A percentile compares a stretch with the other conserved stretches of the same genome.
Evolutionary conservation across 2,329 filamentous ascomycete species (phyloP).

Genomic region (Fusarium sp.): DNA sequence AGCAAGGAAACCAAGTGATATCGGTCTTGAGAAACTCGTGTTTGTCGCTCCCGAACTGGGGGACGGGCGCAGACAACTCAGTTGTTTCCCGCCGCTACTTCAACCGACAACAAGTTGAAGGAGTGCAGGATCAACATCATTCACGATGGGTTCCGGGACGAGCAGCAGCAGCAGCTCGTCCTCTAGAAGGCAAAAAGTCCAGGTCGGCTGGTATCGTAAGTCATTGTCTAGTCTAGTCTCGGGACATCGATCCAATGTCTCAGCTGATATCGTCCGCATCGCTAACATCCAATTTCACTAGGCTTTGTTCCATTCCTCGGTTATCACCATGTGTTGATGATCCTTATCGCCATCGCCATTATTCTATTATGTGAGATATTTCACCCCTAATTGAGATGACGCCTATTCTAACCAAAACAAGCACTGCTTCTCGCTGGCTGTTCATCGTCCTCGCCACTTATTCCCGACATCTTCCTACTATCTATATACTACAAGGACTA

Average conservation of each 20-base stretch:
- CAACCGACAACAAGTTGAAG: constrained; percentile 14
- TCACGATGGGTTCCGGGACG: constrained; percentile 40
- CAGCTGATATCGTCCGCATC: background rate
- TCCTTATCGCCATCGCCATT: constrained; percentile 91
- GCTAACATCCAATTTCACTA: constrained; percentile 45
- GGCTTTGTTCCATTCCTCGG: constrained; percentile 75
- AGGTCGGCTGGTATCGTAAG: constrained; percentile 61
- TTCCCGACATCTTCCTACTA: constrained; percentile 95
- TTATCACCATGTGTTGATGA: constrained; percentile 93
- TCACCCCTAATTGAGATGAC: background rate
- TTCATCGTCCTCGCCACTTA: constrained; percentile 93
- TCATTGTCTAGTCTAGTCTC: constrained; percentile 25
- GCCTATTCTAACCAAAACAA: constrained; percentile 48
- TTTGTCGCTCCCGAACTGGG: constrained; percentile 38
- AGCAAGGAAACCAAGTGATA: constrained; percentile 18
- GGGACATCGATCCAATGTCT: constrained; percentile 29
- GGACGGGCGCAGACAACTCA: constrained; percentile 37
- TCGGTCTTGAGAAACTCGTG: constrained; percentile 21
- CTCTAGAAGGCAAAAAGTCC: constrained; percentile 50
- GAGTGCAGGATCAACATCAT: constrained; percentile 28
- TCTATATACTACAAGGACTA: constrained; percentile 97
- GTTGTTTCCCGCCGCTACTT: constrained; percentile 22
- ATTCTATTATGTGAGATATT: constrained; percentile 88
- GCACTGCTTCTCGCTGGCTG: constrained; percentile 93
- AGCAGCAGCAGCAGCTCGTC: constrained; percentile 39